Percentiles rank a stretch among this genome's conserved stretches.
phyloP scores from a whole-genome alignment of 805 yeast species.

The Metschnikowia kofuensis region DNA sequence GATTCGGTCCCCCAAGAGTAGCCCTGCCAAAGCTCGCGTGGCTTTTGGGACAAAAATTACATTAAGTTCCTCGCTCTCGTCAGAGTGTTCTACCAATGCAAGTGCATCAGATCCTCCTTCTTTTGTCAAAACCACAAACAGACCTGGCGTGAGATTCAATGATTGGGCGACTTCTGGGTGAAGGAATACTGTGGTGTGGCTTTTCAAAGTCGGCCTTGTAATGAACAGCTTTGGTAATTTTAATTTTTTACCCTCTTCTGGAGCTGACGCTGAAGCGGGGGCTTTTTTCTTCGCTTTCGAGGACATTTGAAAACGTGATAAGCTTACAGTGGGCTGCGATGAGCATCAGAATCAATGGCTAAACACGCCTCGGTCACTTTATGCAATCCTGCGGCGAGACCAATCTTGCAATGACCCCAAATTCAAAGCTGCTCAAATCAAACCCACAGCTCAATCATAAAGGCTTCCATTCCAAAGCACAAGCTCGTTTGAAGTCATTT shows the following conservation, averaged over 20 bases:
- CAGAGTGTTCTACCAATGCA: conserved; percentile 40
- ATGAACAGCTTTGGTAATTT: conserved; percentile 41
- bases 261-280: conserved; percentile 18
- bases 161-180: conserved; percentile 46
- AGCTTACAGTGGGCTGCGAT: neutral
- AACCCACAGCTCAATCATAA: too few species aligned
- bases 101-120: conserved; percentile 42
- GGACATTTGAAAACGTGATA: conserved; percentile 11
- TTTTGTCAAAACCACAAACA: conserved; percentile 44
- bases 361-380: neutral
- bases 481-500: too few species aligned
- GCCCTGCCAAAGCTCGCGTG: conserved; percentile 32
- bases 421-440: too few species aligned
- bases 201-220: conserved; percentile 32
- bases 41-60: conserved; percentile 26
- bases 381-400: neutral
- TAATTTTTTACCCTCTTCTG: conserved; percentile 27
- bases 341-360: conserved; percentile 1
- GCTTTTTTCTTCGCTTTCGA: conserved; percentile 25
- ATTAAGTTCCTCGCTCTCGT: conserved; percentile 30
- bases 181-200: conserved; percentile 34
- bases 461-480: too few species aligned
- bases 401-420: neutral
- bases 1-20: conserved; percentile 48
- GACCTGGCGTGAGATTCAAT: conserved; percentile 44